Percentiles rank a stretch among this genome's conserved stretches.
Conservation (phyloP, 108 stramenopile species). For the Cyclotella sp. region DNA sequence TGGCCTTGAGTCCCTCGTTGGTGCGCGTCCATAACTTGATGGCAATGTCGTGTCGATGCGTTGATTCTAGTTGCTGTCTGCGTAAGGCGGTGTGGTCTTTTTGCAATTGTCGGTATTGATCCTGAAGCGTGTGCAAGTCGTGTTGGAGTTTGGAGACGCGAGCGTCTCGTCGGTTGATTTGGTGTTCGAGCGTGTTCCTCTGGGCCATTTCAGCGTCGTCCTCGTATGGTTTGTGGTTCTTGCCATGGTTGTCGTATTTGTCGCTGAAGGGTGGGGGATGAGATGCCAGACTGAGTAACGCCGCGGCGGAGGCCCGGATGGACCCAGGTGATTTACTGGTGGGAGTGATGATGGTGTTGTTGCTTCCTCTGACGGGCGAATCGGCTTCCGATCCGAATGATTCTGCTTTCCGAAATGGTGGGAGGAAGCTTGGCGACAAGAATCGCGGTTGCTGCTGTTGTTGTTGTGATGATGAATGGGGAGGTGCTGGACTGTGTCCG, state of each 20-base stretch:
- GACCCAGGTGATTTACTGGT: conserved; percentile 32
- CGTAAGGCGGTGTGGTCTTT: conserved; percentile 41
- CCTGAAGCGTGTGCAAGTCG: conserved; percentile 29
- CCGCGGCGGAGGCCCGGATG: conserved; percentile 41
- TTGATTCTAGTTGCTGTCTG: conserved; percentile 45
- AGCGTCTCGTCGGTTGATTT: conserved; percentile 31
- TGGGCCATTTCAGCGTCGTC: not conserved
- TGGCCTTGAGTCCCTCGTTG: conserved; percentile 43
- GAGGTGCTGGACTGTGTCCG: not conserved
- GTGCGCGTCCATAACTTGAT: conserved; percentile 43
- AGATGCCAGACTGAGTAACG: conserved; percentile 23
- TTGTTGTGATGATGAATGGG: conserved; percentile 10
- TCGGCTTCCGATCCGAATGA: conserved; percentile 9
- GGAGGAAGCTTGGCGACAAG: conserved; percentile 8
- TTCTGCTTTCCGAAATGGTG: conserved; percentile 12
- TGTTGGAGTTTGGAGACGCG: conserved; percentile 39
- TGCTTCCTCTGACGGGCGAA: conserved; percentile 8
- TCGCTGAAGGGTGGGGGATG: conserved; percentile 11
- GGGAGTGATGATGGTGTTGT: conserved; percentile 20
- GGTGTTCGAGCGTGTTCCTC: conserved; percentile 33
- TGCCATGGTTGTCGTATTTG: not conserved
- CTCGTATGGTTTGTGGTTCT: not conserved
- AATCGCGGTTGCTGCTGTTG: conserved; percentile 1
- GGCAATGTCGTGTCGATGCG: conserved; percentile 41
- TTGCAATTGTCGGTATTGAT: conserved; percentile 18